phyloP scores from a whole-genome alignment of 2,329 filamentous ascomycete species.

The Rhynchosporium agropyri region DNA sequence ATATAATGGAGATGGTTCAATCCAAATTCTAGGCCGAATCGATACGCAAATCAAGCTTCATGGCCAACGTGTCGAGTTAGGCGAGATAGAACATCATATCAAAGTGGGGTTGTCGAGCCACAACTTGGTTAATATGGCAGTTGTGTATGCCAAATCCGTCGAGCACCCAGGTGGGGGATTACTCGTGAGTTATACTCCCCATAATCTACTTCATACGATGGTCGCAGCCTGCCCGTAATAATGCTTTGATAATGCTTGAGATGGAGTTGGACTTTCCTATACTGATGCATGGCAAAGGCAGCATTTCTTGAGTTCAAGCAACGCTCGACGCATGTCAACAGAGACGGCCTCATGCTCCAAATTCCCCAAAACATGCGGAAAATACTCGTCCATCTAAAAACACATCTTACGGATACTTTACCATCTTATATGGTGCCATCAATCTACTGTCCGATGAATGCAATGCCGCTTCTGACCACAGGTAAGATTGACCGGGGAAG shows the following conservation, averaged over 20 bases:
- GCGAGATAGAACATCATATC: conserved; percentile 34
- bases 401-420: conserved; percentile 55
- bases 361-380: not conserved
- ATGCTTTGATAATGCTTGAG: not conserved
- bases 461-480: conserved; percentile 16
- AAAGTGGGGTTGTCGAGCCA: conserved; percentile 33
- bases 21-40: conserved; percentile 60
- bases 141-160: conserved; percentile 32
- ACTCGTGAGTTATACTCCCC: not conserved
- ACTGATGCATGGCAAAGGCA: not conserved
- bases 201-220: not conserved
- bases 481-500: conserved; percentile 28
- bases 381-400: conserved; percentile 57
- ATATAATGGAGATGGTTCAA: conserved; percentile 53
- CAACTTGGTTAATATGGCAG: conserved; percentile 4
- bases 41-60: conserved; percentile 62
- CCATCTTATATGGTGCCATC: conserved; percentile 27
- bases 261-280: not conserved
- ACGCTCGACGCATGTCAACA: not conserved
- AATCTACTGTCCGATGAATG: conserved; percentile 22
- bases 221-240: too few species aligned
- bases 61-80: conserved; percentile 32
- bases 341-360: not conserved
- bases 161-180: conserved; percentile 12
- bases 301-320: conserved; percentile 13